Conservation (phyloP, 73 alveolate genomes). For the Paramecium bursaria region DNA sequence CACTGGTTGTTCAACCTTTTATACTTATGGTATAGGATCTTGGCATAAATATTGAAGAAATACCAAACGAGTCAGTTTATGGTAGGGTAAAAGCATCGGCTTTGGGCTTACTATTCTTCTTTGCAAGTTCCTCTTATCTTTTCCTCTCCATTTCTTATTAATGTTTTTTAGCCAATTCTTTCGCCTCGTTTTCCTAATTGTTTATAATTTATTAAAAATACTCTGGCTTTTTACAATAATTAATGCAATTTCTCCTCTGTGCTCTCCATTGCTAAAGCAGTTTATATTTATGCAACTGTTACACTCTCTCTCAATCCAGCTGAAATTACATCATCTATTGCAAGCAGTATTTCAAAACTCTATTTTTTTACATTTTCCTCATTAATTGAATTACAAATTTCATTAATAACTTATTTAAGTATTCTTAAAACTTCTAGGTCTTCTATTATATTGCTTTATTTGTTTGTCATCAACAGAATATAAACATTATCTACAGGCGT, state of each 20-base stretch:
- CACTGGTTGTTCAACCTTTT: no score
- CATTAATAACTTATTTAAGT: constrained; percentile 77
- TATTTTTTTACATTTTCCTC: constrained; percentile 86
- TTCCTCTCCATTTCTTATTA: constrained; percentile 65
- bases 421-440: constrained; percentile 92
- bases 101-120: constrained; percentile 3
- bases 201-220: background rate
- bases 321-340: constrained; percentile 95
- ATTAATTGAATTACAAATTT: constrained; percentile 75
- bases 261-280: constrained; percentile 95
- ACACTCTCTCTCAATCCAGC: constrained; percentile 95
- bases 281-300: constrained; percentile 86
- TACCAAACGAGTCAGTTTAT: constrained; percentile 19
- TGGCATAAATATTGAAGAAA: no score
- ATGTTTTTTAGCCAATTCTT: constrained; percentile 71
- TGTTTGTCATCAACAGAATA: constrained; percentile 90
- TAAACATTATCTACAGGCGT: constrained; percentile 92
- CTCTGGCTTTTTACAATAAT: constrained; percentile 71
- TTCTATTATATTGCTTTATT: constrained; percentile 94
- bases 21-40: no score
- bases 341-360: constrained; percentile 90
- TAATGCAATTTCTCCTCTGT: constrained; percentile 92
- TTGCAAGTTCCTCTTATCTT: constrained; percentile 63
- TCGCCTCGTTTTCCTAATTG: constrained; percentile 70
- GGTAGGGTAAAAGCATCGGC: constrained; percentile 51